phyloP scores from a whole-genome alignment of 2,329 filamentous ascomycete genomes.

The Dothistroma pini region DNA sequence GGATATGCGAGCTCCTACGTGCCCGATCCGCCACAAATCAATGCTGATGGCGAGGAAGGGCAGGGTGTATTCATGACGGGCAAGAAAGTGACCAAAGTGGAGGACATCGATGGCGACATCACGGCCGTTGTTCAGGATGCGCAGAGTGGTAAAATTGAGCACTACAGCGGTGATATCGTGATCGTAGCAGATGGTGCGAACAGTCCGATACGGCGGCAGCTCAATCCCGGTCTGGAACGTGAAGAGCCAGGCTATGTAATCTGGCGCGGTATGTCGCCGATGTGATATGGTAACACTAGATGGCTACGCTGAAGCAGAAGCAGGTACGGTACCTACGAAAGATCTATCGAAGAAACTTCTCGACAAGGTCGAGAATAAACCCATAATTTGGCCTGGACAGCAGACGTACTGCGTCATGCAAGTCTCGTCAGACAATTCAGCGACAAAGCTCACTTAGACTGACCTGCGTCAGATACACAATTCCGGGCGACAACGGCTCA shows the following conservation, averaged over 20 bases:
- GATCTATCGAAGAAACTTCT: slow-evolving; percentile 11
- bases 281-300: not conserved
- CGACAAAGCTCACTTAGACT: not conserved
- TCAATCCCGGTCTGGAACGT: slow-evolving; percentile 16
- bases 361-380: slow-evolving; percentile 11
- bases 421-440: not conserved
- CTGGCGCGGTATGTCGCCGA: slow-evolving; percentile 17
- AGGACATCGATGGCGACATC: slow-evolving; percentile 7
- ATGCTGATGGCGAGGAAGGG: slow-evolving; percentile 7
- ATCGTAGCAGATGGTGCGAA: slow-evolving; percentile 26
- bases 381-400: slow-evolving; percentile 13
- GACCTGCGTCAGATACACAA: slow-evolving; percentile 23
- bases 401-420: slow-evolving; percentile 21
- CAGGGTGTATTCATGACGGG: slow-evolving; percentile 11
- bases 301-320: not conserved
- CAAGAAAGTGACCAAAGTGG: slow-evolving; percentile 13
- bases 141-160: slow-evolving; percentile 5
- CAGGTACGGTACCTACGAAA: slow-evolving; percentile 12
- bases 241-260: slow-evolving; percentile 24
- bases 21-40: slow-evolving; percentile 8
- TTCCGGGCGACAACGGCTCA: slow-evolving; percentile 29
- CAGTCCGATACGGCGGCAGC: slow-evolving; percentile 17
- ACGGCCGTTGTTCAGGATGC: slow-evolving; percentile 10
- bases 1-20: slow-evolving; percentile 17
- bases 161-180: slow-evolving; percentile 18